Base-by-base conservation (phyloP, 345 rosid species). In the Diplotaxis tenuifolia region DNA sequence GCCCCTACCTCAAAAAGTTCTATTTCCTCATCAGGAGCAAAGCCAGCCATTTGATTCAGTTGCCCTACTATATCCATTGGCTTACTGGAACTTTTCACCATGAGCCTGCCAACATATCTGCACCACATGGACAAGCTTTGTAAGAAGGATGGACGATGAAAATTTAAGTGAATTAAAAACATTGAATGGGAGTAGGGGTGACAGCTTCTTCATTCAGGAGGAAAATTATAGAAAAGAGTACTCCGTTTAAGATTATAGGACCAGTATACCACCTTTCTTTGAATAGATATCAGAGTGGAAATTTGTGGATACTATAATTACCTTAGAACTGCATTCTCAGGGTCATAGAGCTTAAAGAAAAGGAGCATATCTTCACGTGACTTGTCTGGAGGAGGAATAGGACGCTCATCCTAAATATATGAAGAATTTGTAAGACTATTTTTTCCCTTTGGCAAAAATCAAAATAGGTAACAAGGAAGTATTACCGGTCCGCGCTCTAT, bases 261-360 rank as follows among this genome's bases (percentile, higher is more conserved):
- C 32, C 15, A 21, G 31, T 21, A 29, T 45, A 65, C 59, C 9
- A 57, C 58, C 59, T 29, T 56, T 56, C 58, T 73, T 73, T 38
- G 18, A 52, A 68, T 60, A 52, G 16, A 50, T 52, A 7, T 60
- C 27, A 61, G 57, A 67, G 23, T 23, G 60, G 21, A 62, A 66
- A 25, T 27, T 18, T 29, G 53, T 14, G 70, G 56, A 60, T 38
- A 64, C 21, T 23, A 49, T 12, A 36, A 54, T 71, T 87, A 92
- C 99, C 99, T 83, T 63, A 95, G 68, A 81, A 87, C 91, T 68
- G 83, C 87, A 63, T 84, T 92, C 76, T 75, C 86, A 7, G 97
- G 96, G 75, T 88, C 91, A 84, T 89, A 95, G 58, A 87, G 89
- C 87, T 95, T 95, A 78, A 95, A 89, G 82, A 95, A 95, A 50